phyloP scores from a whole-genome alignment of 2,329 filamentous ascomycete species.

The Teratosphaeria destructans region DNA sequence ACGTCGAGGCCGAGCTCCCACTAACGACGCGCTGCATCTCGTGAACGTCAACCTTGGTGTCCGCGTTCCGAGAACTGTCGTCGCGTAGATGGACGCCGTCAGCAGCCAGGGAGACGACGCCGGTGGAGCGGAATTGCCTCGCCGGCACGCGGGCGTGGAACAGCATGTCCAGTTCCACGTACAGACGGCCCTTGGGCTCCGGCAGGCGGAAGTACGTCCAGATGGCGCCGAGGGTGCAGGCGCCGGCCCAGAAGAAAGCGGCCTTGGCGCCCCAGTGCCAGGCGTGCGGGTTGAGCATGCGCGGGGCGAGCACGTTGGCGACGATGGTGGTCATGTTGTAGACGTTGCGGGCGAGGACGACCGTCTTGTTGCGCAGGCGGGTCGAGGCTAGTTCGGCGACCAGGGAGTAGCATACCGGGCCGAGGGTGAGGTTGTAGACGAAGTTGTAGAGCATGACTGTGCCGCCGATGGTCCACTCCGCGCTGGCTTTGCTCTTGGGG shows the following conservation, averaged over 20 bases:
- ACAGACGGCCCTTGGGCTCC: slow-evolving; percentile 31
- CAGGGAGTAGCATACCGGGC: slow-evolving; percentile 21
- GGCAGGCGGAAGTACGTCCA: slow-evolving; percentile 38
- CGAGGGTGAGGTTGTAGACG: slow-evolving; percentile 21
- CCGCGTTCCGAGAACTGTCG: neutral
- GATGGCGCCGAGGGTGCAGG: slow-evolving; percentile 24
- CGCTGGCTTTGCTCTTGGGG: slow-evolving; percentile 3
- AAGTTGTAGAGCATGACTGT: slow-evolving; percentile 21
- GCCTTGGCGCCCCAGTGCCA: slow-evolving; percentile 11
- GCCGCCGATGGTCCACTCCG: slow-evolving; percentile 18
- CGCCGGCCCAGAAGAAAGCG: slow-evolving; percentile 33
- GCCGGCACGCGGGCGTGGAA: slow-evolving; percentile 39
- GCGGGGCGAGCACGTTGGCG: slow-evolving; percentile 16
- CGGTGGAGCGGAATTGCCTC: slow-evolving; percentile 26
- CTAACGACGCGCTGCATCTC: neutral
- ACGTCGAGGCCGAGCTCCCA: neutral
- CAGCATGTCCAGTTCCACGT: slow-evolving; percentile 46
- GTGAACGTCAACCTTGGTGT: neutral
- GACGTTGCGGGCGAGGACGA: slow-evolving; percentile 20
- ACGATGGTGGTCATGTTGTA: slow-evolving; percentile 21
- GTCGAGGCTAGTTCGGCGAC: slow-evolving; percentile 21
- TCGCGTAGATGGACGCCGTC: neutral
- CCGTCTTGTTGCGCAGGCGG: slow-evolving; percentile 19
- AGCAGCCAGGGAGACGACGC: neutral
- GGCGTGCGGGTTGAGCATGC: slow-evolving; percentile 16